Evolutionary conservation across 306 rosid species (phyloP).

Genomic region (Corylus heterophylla): DNA sequence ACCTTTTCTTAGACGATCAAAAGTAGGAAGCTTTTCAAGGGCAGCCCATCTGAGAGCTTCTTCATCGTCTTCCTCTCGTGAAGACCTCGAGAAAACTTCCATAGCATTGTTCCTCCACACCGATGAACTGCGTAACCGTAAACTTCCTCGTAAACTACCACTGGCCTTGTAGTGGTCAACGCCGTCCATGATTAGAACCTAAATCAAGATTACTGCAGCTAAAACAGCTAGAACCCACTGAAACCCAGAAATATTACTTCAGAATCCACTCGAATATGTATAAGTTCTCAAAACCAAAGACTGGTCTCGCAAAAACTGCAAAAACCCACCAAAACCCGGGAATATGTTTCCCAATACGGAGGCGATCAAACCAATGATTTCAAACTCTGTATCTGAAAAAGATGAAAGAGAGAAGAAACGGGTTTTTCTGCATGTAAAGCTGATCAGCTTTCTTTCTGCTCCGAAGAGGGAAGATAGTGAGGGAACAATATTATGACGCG

Average conservation of each 20-base stretch:
- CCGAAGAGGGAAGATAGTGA: background rate
- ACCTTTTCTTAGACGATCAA: conserved; percentile 34
- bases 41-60: conserved; percentile 45
- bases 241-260: background rate
- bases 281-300: background rate
- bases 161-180: conserved; percentile 3
- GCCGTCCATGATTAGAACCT: background rate
- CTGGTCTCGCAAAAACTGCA: background rate
- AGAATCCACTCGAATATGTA: background rate
- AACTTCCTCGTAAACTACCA: conserved; percentile 19
- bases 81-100: conserved; percentile 27
- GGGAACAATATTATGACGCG: background rate
- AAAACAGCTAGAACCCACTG: conserved; percentile 19
- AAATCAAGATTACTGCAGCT: background rate
- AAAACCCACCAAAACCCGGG: background rate
- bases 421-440: background rate
- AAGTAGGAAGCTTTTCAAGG: conserved; percentile 39
- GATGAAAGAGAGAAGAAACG: background rate
- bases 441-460: background rate
- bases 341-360: background rate
- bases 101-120: conserved; percentile 16
- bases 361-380: background rate
- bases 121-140: conserved; percentile 18
- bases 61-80: conserved; percentile 31
- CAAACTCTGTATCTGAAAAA: background rate